Percentiles rank a stretch among this genome's conserved stretches.
phyloP scores from a whole-genome alignment of 140 eudicot genomes.

The Ambrosia hybrid region DNA sequence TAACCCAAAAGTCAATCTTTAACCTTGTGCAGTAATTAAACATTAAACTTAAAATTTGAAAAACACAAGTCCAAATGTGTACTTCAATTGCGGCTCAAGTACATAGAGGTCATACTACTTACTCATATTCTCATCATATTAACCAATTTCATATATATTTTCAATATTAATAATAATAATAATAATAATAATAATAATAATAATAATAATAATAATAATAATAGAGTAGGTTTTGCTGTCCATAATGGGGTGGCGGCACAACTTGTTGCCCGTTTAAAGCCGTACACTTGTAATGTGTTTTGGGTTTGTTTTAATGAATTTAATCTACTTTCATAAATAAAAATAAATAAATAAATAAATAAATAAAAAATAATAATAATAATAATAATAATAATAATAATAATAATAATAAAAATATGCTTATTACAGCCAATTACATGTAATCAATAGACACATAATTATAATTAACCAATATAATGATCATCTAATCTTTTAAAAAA shows the following conservation, averaged over 20 bases:
- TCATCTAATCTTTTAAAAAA: background rate
- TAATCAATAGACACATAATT: background rate
- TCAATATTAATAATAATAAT: slow-evolving; percentile 13
- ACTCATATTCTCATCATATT: slow-evolving; percentile 18
- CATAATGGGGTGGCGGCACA: no score
- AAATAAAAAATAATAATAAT: no score
- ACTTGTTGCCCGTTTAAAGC: no score
- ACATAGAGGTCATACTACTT: background rate
- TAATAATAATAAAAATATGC: no score
- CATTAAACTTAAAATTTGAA: background rate
- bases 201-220: background rate
- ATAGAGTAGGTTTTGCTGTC: background rate
- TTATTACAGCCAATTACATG: no score
- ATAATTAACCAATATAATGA: background rate
- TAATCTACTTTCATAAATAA: no score
- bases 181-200: no score
- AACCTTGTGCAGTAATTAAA: slow-evolving; percentile 9
- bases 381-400: no score
- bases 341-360: no score
- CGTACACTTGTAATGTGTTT: no score
- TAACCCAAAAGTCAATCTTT: slow-evolving; percentile 30
- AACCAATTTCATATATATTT: background rate
- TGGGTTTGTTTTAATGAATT: no score
- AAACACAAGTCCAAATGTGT: slow-evolving; percentile 1
- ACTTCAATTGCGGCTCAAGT: background rate